Evolutionary conservation across 768 basidiomycete genomes (phyloP).

Genomic region (Cystobasidiopsis lactophilus): DNA sequence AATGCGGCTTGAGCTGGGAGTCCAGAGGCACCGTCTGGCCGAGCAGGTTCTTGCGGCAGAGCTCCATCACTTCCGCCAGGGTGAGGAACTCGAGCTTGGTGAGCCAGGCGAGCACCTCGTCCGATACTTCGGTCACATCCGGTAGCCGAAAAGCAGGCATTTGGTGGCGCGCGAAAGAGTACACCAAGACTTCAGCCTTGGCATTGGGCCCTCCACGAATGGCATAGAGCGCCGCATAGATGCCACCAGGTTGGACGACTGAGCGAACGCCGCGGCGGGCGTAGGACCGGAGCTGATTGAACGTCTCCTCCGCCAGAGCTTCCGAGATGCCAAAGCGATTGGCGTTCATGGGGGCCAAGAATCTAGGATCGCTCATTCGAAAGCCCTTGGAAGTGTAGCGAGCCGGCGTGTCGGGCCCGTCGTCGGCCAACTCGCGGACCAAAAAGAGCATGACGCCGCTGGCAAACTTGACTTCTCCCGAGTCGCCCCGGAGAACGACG

Average conservation of each 20-base stretch:
- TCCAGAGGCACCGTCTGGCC: no score
- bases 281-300: conserved; percentile 22
- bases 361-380: conserved; percentile 24
- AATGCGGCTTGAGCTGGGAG: no score
- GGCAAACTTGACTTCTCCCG: not conserved
- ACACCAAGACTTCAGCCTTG: conserved; percentile 25
- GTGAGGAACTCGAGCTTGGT: conserved; percentile 19
- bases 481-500: conserved; percentile 2
- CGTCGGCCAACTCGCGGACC: conserved; percentile 22
- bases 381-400: conserved; percentile 23
- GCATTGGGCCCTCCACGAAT: conserved; percentile 20
- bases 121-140: conserved; percentile 20
- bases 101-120: conserved; percentile 20
- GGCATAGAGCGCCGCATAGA: conserved; percentile 25
- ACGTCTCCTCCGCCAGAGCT: conserved; percentile 19
- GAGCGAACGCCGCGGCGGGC: conserved; percentile 24
- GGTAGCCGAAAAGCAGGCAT: conserved; percentile 26
- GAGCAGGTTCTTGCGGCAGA: not conserved
- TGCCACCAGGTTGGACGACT: conserved; percentile 24
- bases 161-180: conserved; percentile 26
- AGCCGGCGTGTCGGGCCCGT: conserved; percentile 19
- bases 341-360: conserved; percentile 22
- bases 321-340: conserved; percentile 25
- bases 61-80: conserved; percentile 20
- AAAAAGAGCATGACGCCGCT: conserved; percentile 26